Percentiles rank a stretch among this genome's conserved stretches.
These are phyloP conservation scores for Crucihimalaya himalaica DNA, from an alignment of 345 rosid species.

Conservation along the genomic window DNA sequence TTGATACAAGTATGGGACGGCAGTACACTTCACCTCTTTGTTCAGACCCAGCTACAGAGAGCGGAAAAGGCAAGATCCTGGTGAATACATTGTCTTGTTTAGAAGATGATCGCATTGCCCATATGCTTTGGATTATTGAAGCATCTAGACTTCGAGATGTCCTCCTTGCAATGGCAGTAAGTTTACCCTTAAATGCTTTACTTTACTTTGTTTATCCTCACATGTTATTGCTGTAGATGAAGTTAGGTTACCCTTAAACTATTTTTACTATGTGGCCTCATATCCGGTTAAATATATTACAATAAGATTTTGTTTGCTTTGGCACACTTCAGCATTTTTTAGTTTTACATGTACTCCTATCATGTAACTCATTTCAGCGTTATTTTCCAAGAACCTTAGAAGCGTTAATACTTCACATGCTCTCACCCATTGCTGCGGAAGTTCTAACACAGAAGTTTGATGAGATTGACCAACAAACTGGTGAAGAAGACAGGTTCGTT, in stretches of 20 bases:
- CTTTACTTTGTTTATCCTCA: conserved; percentile 9
- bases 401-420: conserved; percentile 79
- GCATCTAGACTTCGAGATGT: conserved; percentile 55
- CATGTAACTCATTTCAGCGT: conserved; percentile 51
- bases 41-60: conserved; percentile 37
- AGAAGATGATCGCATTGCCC: conserved; percentile 77
- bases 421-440: conserved; percentile 83
- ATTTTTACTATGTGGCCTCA: neutral
- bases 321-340: neutral
- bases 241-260: neutral
- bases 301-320: neutral
- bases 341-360: conserved; percentile 19
- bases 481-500: conserved; percentile 66
- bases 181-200: conserved; percentile 33
- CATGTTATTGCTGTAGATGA: neutral
- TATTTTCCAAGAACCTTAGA: conserved; percentile 89
- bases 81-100: conserved; percentile 39
- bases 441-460: conserved; percentile 81
- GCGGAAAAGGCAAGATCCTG: conserved; percentile 27
- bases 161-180: conserved; percentile 72
- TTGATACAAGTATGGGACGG: conserved; percentile 41
- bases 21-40: conserved; percentile 42
- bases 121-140: conserved; percentile 62
- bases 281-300: neutral
- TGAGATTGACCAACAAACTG: conserved; percentile 60